Base-by-base conservation (phyloP, 73 alveolate species). In the Tetrahymena borealis region DNA sequence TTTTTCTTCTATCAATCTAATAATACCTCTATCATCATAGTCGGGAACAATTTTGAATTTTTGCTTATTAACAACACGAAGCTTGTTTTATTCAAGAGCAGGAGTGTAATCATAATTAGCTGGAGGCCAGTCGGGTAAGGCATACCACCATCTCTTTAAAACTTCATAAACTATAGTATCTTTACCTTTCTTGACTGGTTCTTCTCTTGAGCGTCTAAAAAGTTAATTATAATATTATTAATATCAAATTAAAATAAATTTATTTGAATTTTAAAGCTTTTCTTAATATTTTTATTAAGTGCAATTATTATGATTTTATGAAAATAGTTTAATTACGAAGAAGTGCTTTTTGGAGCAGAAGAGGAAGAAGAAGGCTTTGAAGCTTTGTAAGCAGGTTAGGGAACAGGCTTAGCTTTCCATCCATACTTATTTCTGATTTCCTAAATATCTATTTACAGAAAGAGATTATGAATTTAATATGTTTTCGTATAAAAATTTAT, bases 91-190 rank as follows among this genome's bases (percentile, higher is more conserved):
- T 38, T 94, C 94, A 79, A 97, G 91, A 90, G 95, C 93, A 20
- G 91, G 91, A 60, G 78, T 78, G 38, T 95, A 95, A 91, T 97
- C 98, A 91, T 94, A 97, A 94, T 97, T 96, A 93, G 90, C 97
- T 12, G 99, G 99, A 7, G 99, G 99, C 99, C 99, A 97, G 32
- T 78, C 78, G 28, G 98, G 99, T 11, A 97, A 94, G 10, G 96
- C 97, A 92, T 94, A 96, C 98, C 98, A 96, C 98, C 98, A 97
- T 42, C 99, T 79, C 32, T 93, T 90, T 77, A 96, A 90, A 32
- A 97, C 40, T 91, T 97, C 98, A 91, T 91, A 60, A 10, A 60
- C 13, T 15, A 60, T 60, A 24, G 85, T 60, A 15, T 60, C 85
- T 35, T 60, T 60, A n/a, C 85, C 85, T 28, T 60, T 60, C 28